phyloP scores from a whole-genome alignment of 257 asterid species.

The Plantago elongata region DNA sequence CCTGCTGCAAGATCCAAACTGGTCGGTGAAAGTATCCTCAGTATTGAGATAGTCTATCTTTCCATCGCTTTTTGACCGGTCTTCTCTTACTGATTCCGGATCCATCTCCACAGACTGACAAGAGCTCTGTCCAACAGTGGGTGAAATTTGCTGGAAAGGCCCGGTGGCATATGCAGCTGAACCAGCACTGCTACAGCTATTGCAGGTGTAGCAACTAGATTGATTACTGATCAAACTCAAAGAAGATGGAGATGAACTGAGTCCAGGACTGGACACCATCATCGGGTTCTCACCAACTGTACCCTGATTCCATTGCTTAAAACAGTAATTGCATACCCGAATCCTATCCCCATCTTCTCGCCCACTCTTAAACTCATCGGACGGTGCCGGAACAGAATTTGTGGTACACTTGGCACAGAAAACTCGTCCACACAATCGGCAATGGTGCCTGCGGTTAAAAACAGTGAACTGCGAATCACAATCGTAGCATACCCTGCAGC shows the following conservation, averaged over 20 bases:
- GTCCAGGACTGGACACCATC: conserved; percentile 37
- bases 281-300: conserved; percentile 32
- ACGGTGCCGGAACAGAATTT: conserved; percentile 46
- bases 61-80: conserved; percentile 29
- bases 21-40: conserved; percentile 36
- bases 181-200: conserved; percentile 63
- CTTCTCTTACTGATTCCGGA: conserved; percentile 31
- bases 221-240: conserved; percentile 62
- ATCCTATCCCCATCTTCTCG: conserved; percentile 58
- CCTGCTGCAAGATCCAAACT: conserved; percentile 62
- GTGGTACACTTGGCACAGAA: conserved; percentile 69
- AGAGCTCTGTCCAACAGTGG: conserved; percentile 37
- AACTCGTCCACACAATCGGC: conserved; percentile 68
- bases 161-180: conserved; percentile 59
- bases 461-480: conserved; percentile 65
- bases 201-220: conserved; percentile 48
- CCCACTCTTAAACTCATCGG: conserved; percentile 38
- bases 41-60: conserved; percentile 36
- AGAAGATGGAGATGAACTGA: conserved; percentile 56
- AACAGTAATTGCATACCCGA: conserved; percentile 68
- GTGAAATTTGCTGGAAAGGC: conserved; percentile 63
- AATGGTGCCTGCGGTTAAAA: conserved; percentile 73
- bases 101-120: conserved; percentile 39
- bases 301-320: conserved; percentile 62
- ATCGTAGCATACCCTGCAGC: conserved; percentile 79